These are phyloP conservation scores for Tuber indicum DNA, from an alignment of 495 filamentous ascomycete genomes.

Conservation along the genomic window DNA sequence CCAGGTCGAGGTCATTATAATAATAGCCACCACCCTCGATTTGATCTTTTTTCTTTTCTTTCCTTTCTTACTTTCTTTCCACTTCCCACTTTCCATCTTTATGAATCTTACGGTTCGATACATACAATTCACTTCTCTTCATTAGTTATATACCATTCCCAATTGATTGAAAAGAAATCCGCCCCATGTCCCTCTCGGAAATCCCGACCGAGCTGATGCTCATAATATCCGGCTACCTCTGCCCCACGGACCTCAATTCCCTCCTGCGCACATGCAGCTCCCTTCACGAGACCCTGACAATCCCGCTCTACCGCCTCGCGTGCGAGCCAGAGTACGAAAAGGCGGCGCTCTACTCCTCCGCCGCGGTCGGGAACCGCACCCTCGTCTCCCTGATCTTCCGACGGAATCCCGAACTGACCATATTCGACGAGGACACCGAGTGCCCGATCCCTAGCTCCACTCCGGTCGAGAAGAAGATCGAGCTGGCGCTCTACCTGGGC, in stretches of 20 bases:
- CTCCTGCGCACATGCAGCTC: constrained; percentile 2
- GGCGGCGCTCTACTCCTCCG: neutral
- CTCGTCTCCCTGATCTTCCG: neutral
- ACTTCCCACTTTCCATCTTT: neutral
- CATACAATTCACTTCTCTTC: neutral
- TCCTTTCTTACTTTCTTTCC: neutral
- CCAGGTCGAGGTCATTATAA: neutral
- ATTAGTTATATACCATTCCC: neutral
- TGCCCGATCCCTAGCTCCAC: neutral
- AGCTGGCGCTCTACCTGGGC: neutral
- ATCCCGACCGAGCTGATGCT: constrained; percentile 1
- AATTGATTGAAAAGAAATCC: neutral
- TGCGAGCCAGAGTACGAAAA: neutral
- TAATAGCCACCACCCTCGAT: neutral
- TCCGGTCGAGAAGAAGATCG: neutral
- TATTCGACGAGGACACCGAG: neutral
- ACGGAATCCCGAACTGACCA: neutral
- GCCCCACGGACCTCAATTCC: constrained; percentile 9
- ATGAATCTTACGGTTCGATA: neutral
- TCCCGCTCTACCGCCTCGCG: neutral
- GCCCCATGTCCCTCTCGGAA: neutral
- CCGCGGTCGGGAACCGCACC: neutral
- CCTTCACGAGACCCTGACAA: neutral
- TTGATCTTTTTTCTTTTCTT: no score
- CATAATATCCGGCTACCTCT: constrained; percentile 5